Percentiles rank a stretch among this genome's conserved stretches.
These are phyloP conservation scores for Gracilariopsis chorda DNA, from an alignment of 23 red algal genomes.

Conservation along the genomic window DNA sequence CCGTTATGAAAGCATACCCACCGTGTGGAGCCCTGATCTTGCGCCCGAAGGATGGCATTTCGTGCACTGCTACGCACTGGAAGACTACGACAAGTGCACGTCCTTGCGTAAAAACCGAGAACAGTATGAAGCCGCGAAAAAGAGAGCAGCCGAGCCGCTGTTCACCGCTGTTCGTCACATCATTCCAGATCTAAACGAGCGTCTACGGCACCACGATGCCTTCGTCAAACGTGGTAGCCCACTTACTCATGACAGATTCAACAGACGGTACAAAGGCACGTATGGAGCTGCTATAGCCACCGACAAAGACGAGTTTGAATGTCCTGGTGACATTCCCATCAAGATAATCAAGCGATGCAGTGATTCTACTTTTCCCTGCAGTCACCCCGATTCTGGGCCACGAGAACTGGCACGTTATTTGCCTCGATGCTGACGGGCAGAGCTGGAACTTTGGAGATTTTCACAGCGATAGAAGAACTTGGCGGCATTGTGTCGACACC, in stretches of 20 bases:
- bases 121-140: slow-evolving; percentile 62
- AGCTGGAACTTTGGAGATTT: slow-evolving; percentile 36
- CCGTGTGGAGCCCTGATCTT: slow-evolving; percentile 68
- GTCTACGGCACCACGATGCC: slow-evolving; percentile 31
- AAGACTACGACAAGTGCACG: slow-evolving; percentile 67
- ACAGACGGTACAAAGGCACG: slow-evolving; percentile 64
- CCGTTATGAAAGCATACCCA: slow-evolving; percentile 69
- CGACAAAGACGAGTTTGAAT: slow-evolving; percentile 47
- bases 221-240: slow-evolving; percentile 71
- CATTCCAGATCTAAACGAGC: slow-evolving; percentile 70
- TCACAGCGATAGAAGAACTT: neutral
- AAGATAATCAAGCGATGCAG: slow-evolving; percentile 58
- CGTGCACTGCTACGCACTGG: slow-evolving; percentile 77
- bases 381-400: neutral
- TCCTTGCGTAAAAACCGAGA: slow-evolving; percentile 5
- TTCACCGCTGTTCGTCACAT: slow-evolving; percentile 55
- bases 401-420: neutral
- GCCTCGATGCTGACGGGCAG: slow-evolving; percentile 3
- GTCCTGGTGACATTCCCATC: slow-evolving; percentile 55
- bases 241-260: slow-evolving; percentile 73
- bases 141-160: slow-evolving; percentile 55
- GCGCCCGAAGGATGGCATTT: slow-evolving; percentile 75
- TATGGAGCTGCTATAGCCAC: slow-evolving; percentile 75
- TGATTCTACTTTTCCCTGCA: slow-evolving; percentile 69
- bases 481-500: neutral